These are phyloP conservation scores for Cucumis hystrix DNA, from an alignment of 306 rosid genomes.

Conservation along the genomic window DNA sequence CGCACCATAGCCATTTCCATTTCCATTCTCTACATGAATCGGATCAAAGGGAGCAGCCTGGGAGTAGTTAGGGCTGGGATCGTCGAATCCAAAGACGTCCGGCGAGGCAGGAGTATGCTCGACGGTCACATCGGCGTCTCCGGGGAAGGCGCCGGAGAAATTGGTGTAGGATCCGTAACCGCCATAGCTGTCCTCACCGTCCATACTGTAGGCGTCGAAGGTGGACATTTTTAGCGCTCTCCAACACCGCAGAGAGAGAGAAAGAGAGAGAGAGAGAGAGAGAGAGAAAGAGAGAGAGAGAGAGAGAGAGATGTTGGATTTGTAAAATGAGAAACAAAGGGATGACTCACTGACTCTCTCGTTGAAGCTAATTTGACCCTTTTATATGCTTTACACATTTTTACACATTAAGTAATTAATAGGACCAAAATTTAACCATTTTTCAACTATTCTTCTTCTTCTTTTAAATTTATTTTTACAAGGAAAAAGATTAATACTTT, in stretches of 20 bases:
- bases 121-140: slow-evolving; percentile 37
- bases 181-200: slow-evolving; percentile 53
- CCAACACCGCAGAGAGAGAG: background rate
- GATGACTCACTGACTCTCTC: background rate
- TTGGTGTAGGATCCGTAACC: slow-evolving; percentile 56
- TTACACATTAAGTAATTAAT: background rate
- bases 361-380: slow-evolving; percentile 3
- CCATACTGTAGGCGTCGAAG: slow-evolving; percentile 63
- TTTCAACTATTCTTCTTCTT: background rate
- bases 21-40: slow-evolving; percentile 52
- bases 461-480: too few species aligned
- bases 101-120: slow-evolving; percentile 51
- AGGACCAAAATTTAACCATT: background rate
- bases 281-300: background rate
- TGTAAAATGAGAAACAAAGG: background rate
- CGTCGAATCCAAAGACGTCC: slow-evolving; percentile 63
- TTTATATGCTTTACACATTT: slow-evolving; percentile 1
- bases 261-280: background rate
- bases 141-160: slow-evolving; percentile 36
- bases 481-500: too few species aligned
- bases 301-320: too few species aligned
- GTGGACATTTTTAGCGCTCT: slow-evolving; percentile 41
- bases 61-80: slow-evolving; percentile 53
- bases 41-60: slow-evolving; percentile 68
- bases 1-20: slow-evolving; percentile 37